phyloP scores from a whole-genome alignment of 2,329 filamentous ascomycete species.

The Ceratocystis cubensis region DNA sequence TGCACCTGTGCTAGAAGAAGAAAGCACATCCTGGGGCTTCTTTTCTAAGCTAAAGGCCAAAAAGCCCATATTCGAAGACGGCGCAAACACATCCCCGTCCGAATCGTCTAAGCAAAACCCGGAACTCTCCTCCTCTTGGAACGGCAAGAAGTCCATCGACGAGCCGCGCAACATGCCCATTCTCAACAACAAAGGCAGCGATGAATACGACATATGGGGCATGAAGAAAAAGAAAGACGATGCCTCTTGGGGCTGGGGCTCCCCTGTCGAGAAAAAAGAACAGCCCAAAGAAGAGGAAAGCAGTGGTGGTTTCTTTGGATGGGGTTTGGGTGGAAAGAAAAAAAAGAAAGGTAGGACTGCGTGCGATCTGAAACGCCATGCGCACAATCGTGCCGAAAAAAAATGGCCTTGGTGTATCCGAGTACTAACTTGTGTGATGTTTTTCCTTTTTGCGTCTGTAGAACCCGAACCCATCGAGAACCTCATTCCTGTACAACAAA shows the following conservation, averaged over 20 bases:
- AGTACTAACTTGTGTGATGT: neutral
- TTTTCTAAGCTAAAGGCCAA: slow-evolving; percentile 17
- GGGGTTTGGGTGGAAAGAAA: slow-evolving; percentile 8
- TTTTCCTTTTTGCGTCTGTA: slow-evolving; percentile 2
- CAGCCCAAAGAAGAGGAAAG: slow-evolving; percentile 15
- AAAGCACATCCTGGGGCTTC: slow-evolving; percentile 2
- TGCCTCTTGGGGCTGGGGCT: slow-evolving; percentile 14
- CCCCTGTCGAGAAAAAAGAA: slow-evolving; percentile 9
- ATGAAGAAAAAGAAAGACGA: slow-evolving; percentile 12
- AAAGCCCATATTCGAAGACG: slow-evolving; percentile 12
- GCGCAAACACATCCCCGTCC: slow-evolving; percentile 17
- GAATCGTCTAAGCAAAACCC: slow-evolving; percentile 14
- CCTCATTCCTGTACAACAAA: slow-evolving; percentile 6
- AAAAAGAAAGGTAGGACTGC: slow-evolving; percentile 15
- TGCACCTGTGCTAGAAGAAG: slow-evolving; percentile 9
- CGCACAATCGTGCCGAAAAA: neutral
- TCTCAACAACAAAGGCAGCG: neutral
- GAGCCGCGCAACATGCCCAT: neutral
- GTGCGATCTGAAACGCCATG: neutral
- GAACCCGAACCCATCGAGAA: slow-evolving; percentile 12
- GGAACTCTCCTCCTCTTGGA: slow-evolving; percentile 17
- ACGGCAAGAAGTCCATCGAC: slow-evolving; percentile 14
- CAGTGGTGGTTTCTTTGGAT: slow-evolving; percentile 13
- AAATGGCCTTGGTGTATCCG: neutral
- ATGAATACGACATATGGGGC: neutral